These are phyloP conservation scores for Byssoonygena ceratinophila DNA, from an alignment of 2,329 filamentous ascomycete species.

Conservation along the genomic window DNA sequence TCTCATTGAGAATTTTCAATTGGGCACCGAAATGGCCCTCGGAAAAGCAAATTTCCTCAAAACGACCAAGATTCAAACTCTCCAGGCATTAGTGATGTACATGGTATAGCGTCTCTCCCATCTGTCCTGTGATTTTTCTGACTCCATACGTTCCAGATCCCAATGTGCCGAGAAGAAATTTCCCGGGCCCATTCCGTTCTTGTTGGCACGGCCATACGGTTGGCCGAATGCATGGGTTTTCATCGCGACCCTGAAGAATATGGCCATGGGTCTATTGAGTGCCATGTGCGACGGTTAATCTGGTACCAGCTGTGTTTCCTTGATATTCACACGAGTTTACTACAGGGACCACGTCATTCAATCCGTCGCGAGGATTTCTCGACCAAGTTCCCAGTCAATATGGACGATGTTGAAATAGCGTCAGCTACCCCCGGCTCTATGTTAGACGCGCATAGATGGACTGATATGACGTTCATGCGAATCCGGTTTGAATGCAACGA, in stretches of 20 bases:
- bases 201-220: slow-evolving; percentile 58
- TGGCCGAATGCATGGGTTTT: slow-evolving; percentile 68
- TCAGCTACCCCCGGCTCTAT: slow-evolving; percentile 33
- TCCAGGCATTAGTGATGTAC: slow-evolving; percentile 69
- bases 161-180: slow-evolving; percentile 60
- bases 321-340: slow-evolving; percentile 63
- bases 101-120: slow-evolving; percentile 41
- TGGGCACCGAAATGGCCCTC: slow-evolving; percentile 57
- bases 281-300: slow-evolving; percentile 58
- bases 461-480: slow-evolving; percentile 55
- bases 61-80: slow-evolving; percentile 60
- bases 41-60: slow-evolving; percentile 59
- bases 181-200: slow-evolving; percentile 64
- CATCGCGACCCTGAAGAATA: slow-evolving; percentile 61
- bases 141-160: slow-evolving; percentile 43
- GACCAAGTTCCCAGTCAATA: slow-evolving; percentile 60
- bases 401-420: slow-evolving; percentile 54
- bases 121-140: slow-evolving; percentile 17
- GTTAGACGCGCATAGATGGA: slow-evolving; percentile 48
- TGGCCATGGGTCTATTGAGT: slow-evolving; percentile 55
- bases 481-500: slow-evolving; percentile 65
- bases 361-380: slow-evolving; percentile 68
- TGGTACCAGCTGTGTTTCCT: slow-evolving; percentile 73
- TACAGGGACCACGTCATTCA: slow-evolving; percentile 59
- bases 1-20: slow-evolving; percentile 53